Percentiles rank a stretch among this genome's conserved stretches.
Conservation (phyloP, 2,329 filamentous ascomycete genomes). For the Curvularia eragrostidis region DNA sequence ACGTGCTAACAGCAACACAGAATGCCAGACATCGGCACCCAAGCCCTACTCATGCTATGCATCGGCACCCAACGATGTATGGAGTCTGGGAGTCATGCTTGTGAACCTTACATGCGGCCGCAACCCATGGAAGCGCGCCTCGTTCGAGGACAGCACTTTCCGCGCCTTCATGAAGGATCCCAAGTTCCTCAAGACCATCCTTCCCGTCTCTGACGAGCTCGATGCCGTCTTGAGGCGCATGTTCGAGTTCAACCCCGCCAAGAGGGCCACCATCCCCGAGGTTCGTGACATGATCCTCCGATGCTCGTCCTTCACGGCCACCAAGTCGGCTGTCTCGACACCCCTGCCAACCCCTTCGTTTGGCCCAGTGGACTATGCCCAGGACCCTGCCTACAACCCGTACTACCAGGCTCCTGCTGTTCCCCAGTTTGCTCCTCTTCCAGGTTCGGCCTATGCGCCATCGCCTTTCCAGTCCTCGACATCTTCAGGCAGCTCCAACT, state of each 20-base stretch:
- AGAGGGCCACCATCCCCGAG: constrained; percentile 81
- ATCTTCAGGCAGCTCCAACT: constrained; percentile 49
- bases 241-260: constrained; percentile 83
- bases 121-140: constrained; percentile 98
- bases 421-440: constrained; percentile 43
- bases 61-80: constrained; percentile 94
- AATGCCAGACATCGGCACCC: constrained; percentile 82
- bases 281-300: constrained; percentile 77
- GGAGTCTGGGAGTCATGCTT: constrained; percentile 96
- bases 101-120: constrained; percentile 97
- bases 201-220: constrained; percentile 87
- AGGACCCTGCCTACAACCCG: constrained; percentile 38
- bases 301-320: constrained; percentile 75
- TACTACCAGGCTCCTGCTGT: constrained; percentile 40
- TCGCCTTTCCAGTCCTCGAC: constrained; percentile 42
- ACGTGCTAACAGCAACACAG: constrained; percentile 58
- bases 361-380: constrained; percentile 49
- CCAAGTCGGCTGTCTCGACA: constrained; percentile 51
- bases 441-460: constrained; percentile 40
- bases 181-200: constrained; percentile 88
- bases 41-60: constrained; percentile 79
- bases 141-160: constrained; percentile 92
- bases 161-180: constrained; percentile 84
- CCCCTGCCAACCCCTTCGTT: constrained; percentile 55
- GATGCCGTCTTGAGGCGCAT: constrained; percentile 86